Evolutionary conservation across 2,329 filamentous ascomycete species (phyloP).

Genomic region (Emergomyces pasteurianus): DNA sequence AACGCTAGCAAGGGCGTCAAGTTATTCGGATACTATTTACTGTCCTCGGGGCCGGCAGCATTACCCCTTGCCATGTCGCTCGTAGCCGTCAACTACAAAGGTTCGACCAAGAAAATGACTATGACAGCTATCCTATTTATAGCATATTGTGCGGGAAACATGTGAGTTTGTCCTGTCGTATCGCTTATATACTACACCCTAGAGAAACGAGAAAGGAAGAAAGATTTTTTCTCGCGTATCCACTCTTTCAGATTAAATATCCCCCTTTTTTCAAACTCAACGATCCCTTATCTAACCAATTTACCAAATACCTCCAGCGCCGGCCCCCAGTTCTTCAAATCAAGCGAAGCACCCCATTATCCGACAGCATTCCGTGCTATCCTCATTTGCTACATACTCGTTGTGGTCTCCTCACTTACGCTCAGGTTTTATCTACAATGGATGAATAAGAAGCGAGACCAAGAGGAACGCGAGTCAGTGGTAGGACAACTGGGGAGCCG

Average conservation of each 20-base stretch:
- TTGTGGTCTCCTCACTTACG: slow-evolving; percentile 15
- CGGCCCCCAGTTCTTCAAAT: slow-evolving; percentile 45
- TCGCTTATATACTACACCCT: not conserved
- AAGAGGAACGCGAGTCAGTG: not conserved
- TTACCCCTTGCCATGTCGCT: slow-evolving; percentile 46
- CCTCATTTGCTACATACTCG: slow-evolving; percentile 38
- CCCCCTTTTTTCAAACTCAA: not conserved
- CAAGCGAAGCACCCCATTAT: slow-evolving; percentile 40
- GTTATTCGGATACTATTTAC: slow-evolving; percentile 47
- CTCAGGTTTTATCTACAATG: not conserved
- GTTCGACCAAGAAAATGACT: slow-evolving; percentile 50
- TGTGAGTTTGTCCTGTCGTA: slow-evolving; percentile 15
- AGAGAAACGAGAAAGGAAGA: not conserved
- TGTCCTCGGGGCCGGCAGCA: slow-evolving; percentile 42
- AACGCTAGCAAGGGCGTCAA: slow-evolving; percentile 35
- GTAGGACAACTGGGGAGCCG: not conserved
- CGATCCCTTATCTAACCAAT: not conserved
- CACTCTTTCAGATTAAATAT: not conserved
- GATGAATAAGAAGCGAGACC: slow-evolving; percentile 31
- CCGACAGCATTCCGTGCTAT: slow-evolving; percentile 39
- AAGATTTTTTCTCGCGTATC: not conserved
- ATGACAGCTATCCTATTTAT: slow-evolving; percentile 46
- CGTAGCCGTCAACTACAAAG: slow-evolving; percentile 44
- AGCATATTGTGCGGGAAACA: slow-evolving; percentile 46
- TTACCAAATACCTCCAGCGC: slow-evolving; percentile 11